Conservation (phyloP, 1,284 basidiomycete species). For the Malassezia dermatis region DNA sequence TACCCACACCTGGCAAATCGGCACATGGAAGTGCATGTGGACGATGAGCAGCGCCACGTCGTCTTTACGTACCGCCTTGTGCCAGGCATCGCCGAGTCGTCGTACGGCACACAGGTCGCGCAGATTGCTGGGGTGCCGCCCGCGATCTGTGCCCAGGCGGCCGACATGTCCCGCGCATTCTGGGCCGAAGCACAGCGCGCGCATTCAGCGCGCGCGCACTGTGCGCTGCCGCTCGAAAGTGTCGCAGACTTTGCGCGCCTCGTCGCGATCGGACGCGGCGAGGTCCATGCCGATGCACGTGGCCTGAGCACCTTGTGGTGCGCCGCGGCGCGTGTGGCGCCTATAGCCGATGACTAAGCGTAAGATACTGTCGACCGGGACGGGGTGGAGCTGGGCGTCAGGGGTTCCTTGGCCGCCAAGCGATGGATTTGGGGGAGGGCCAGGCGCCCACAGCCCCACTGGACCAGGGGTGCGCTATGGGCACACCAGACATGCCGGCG, state of each 20-base stretch:
- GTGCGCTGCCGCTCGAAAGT: constrained; percentile 29
- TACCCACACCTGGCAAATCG: constrained; percentile 44
- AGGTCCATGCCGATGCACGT: not conserved
- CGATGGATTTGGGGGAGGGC: not conserved
- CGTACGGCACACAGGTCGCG: constrained; percentile 57
- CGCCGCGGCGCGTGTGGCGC: not conserved
- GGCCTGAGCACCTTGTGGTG: not conserved
- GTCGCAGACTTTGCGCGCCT: constrained; percentile 43
- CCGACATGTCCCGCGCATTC: constrained; percentile 35
- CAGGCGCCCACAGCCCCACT: not conserved
- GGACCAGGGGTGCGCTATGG: not conserved
- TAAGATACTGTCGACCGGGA: not conserved
- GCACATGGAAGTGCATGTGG: constrained; percentile 47
- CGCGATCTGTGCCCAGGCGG: constrained; percentile 41
- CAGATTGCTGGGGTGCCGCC: constrained; percentile 41
- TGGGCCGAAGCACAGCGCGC: constrained; percentile 26
- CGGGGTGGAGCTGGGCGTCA: not conserved
- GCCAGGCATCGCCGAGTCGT: constrained; percentile 65
- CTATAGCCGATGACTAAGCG: not conserved
- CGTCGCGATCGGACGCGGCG: constrained; percentile 22
- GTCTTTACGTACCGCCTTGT: constrained; percentile 46
- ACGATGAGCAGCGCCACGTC: constrained; percentile 39
- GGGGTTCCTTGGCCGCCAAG: not conserved
- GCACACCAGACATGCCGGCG: not conserved
- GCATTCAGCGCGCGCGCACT: constrained; percentile 32